Percentiles rank a stretch among this genome's conserved stretches.
Conservation (phyloP, 306 rosid genomes). For the Citrullus amarus region DNA sequence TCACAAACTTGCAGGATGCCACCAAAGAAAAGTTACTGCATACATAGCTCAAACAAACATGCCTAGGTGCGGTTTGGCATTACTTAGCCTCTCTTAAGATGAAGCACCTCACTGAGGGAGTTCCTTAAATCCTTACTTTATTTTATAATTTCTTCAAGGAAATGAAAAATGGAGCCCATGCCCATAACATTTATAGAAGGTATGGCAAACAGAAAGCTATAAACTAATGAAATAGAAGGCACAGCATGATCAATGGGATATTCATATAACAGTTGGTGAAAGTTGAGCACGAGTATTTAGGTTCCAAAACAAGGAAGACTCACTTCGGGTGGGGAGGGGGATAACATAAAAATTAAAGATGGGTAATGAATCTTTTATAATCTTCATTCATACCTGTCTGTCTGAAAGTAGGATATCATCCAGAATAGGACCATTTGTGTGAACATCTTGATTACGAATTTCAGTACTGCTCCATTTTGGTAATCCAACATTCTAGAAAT, state of each 20-base stretch:
- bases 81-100: no score
- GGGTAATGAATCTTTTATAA: background rate
- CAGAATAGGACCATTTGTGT: conserved; percentile 82
- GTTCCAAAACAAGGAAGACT: background rate
- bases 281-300: background rate
- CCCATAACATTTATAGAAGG: no score
- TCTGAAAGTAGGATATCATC: conserved; percentile 80
- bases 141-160: no score
- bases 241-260: background rate
- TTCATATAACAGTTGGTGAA: background rate
- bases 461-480: conserved; percentile 85
- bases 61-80: no score
- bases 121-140: no score
- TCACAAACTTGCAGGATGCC: no score
- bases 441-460: conserved; percentile 82
- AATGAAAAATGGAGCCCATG: no score
- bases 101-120: no score
- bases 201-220: background rate
- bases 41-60: no score
- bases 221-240: background rate
- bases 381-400: conserved; percentile 49
- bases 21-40: no score
- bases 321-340: no score
- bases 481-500: conserved; percentile 57
- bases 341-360: background rate